phyloP scores from a whole-genome alignment of 2,329 filamentous ascomycete genomes.

The Fusarium sp. region DNA sequence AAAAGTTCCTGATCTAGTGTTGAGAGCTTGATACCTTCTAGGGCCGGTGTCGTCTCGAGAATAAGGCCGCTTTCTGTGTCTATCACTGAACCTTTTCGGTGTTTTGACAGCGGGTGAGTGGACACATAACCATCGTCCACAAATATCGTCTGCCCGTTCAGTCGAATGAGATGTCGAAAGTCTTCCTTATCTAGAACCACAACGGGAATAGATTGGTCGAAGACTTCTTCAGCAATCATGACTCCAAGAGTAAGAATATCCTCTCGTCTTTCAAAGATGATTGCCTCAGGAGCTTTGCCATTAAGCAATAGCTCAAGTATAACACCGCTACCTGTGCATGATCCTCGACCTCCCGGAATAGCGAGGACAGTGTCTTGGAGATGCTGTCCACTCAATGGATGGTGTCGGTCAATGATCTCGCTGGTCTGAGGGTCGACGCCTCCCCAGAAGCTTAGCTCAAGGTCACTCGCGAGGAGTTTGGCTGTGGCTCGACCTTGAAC shows the following conservation, averaged over 20 bases:
- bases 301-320: conserved; percentile 56
- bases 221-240: conserved; percentile 52
- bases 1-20: conserved; percentile 7
- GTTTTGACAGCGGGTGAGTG: not conserved
- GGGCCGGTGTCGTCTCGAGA: not conserved
- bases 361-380: conserved; percentile 49
- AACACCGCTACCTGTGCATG: conserved; percentile 55
- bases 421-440: conserved; percentile 52
- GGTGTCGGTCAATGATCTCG: conserved; percentile 53
- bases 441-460: conserved; percentile 56
- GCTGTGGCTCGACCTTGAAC: conserved; percentile 41
- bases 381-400: conserved; percentile 48
- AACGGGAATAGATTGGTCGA: conserved; percentile 51
- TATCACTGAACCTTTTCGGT: not conserved
- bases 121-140: conserved; percentile 17
- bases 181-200: conserved; percentile 38
- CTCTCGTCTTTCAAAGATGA: conserved; percentile 53
- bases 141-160: not conserved
- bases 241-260: conserved; percentile 56
- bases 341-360: conserved; percentile 56
- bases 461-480: conserved; percentile 38
- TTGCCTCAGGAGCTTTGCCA: conserved; percentile 46
- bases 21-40: conserved; percentile 31
- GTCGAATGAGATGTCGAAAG: conserved; percentile 9
- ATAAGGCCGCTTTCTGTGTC: not conserved